Conservation (phyloP, 768 basidiomycete species). For the Trametes punicea region DNA sequence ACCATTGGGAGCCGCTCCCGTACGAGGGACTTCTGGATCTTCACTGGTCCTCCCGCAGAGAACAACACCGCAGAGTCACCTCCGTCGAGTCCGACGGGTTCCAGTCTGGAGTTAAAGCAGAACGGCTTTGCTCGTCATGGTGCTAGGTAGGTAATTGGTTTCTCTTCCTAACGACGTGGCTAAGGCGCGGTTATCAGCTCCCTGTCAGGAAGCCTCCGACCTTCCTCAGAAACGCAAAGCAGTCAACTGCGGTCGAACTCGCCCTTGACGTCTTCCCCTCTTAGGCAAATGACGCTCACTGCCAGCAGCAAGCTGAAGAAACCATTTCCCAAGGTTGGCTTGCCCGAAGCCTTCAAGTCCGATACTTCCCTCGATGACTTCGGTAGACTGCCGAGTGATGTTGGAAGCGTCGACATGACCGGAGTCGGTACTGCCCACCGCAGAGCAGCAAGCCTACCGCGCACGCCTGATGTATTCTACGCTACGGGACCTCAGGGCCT, state of each 20-base stretch:
- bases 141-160: conserved; percentile 16
- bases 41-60: conserved; percentile 47
- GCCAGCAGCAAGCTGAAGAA: conserved; percentile 42
- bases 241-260: conserved; percentile 10
- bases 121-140: conserved; percentile 4
- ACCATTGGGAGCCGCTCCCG: conserved; percentile 70
- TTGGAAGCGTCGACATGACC: conserved; percentile 57
- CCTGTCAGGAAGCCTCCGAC: conserved; percentile 1
- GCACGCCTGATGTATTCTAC: conserved; percentile 25
- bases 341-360: conserved; percentile 52
- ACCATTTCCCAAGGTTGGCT: conserved; percentile 58
- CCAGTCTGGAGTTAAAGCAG: conserved; percentile 34
- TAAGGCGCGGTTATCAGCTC: background rate
- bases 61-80: conserved; percentile 33
- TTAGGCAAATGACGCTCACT: conserved; percentile 24
- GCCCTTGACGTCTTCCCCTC: conserved; percentile 18
- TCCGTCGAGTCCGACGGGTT: conserved; percentile 33
- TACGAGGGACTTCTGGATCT: conserved; percentile 77
- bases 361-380: conserved; percentile 9
- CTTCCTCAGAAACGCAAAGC: conserved; percentile 2
- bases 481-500: conserved; percentile 12
- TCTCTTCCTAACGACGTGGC: too few species aligned
- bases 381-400: conserved; percentile 13
- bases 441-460: conserved; percentile 14
- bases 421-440: conserved; percentile 48